Base-by-base conservation (phyloP, 805 yeast species). In the Yamadazyma endophytica region DNA sequence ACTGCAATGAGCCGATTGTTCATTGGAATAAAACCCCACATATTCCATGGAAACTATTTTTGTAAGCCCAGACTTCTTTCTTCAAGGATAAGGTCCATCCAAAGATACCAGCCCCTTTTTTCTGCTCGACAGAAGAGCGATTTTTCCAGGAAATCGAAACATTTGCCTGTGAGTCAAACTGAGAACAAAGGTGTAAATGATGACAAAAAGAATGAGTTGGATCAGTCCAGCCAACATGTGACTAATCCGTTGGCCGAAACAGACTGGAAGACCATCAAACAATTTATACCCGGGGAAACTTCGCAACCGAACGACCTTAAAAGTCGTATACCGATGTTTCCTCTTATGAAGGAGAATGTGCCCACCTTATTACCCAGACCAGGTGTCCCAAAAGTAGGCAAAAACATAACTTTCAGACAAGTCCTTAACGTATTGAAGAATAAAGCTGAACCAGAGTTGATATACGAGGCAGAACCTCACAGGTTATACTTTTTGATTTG, bases 401-500 rank as follows among this genome's bases (percentile, higher is more conserved):
- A 70, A 21, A 50, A 60, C 31, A 56, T 73, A 48, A 64, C 77
- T 4, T 72, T 86, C 42, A 59, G 75, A 5, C 80, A 80, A 50
- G 77, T 86, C 58, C 61, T 81, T 44, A 70, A 70, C 35, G 68
- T 73, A 8, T 58, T 85, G 38, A 63, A 70, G 37, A 58, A 61
- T 23, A 75, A 79, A 43, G 58, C 56, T 9, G 68, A 71, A 28
- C 90, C 90, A 1, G 94, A 84, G 47, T 61, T 85, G 32, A 68
- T 85, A 26, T 86, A 85, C 56, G 90, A 84, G 62, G 77, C 88
- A 16, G 95, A 86, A 56, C 84, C 92, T 0, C 95, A 86, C 50
- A 64, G 82, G 35, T 63, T 83, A 19, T 86, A 84, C 54, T 85
- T 84, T 52, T 60, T 83, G 8, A 71, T 77, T 13, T 74, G 84